phyloP scores from a whole-genome alignment of 192 early-diverging fungal species.

The Entomortierella beljakovae region DNA sequence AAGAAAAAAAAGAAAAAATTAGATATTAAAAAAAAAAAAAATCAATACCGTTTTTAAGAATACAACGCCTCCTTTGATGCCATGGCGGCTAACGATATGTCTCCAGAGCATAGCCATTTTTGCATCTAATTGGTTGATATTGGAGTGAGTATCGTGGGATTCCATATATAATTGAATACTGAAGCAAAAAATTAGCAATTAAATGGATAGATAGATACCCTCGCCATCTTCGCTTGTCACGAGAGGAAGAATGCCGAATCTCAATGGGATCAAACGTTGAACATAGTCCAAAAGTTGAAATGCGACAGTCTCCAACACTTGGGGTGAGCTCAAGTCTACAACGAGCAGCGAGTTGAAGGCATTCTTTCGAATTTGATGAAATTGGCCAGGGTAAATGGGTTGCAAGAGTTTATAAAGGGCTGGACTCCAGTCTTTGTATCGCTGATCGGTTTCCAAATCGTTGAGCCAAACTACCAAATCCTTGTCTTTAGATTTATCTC shows the following conservation, averaged over 20 bases:
- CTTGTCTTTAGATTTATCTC: slow-evolving; percentile 63
- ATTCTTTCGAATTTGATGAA: slow-evolving; percentile 84
- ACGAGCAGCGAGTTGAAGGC: slow-evolving; percentile 79
- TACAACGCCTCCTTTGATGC: slow-evolving; percentile 37
- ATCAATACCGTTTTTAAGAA: slow-evolving; percentile 34
- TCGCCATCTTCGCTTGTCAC: slow-evolving; percentile 55
- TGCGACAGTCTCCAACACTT: slow-evolving; percentile 66
- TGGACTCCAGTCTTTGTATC: slow-evolving; percentile 74
- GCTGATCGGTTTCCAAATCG: slow-evolving; percentile 86
- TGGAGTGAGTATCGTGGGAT: background rate
- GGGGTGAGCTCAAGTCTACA: slow-evolving; percentile 72
- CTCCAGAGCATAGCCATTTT: slow-evolving; percentile 41
- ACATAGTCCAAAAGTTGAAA: slow-evolving; percentile 74
- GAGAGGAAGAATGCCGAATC: slow-evolving; percentile 88
- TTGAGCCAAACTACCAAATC: slow-evolving; percentile 87
- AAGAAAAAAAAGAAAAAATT: no score
- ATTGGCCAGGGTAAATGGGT: slow-evolving; percentile 74
- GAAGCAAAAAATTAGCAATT: background rate
- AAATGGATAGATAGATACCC: slow-evolving; percentile 32
- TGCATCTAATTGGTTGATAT: slow-evolving; percentile 13
- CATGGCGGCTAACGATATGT: slow-evolving; percentile 35
- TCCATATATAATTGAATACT: no score
- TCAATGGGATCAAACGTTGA: slow-evolving; percentile 79
- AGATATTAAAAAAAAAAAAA: background rate
- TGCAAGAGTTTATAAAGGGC: slow-evolving; percentile 62